Percentiles rank a stretch among this genome's conserved stretches.
These are phyloP conservation scores for Candida oleophila DNA, from an alignment of 805 yeast species.

Conservation along the genomic window DNA sequence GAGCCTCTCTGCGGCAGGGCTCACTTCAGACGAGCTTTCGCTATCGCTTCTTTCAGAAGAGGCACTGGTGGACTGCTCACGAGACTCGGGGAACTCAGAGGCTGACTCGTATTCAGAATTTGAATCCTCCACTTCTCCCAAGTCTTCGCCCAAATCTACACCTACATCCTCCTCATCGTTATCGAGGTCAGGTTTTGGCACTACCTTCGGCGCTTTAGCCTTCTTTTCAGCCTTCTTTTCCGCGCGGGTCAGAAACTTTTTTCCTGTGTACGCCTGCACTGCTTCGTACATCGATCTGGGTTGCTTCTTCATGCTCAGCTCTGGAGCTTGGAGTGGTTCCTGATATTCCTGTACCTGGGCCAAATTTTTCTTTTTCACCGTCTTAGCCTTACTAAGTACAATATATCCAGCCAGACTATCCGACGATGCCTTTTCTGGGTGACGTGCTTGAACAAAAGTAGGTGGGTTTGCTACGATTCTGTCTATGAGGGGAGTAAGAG, in stretches of 20 bases:
- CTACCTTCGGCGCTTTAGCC: slow-evolving; percentile 12
- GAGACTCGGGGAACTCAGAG: slow-evolving; percentile 22
- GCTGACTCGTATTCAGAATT: slow-evolving; percentile 32
- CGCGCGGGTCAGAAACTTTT: slow-evolving; percentile 49
- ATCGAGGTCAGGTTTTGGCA: not conserved
- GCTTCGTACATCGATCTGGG: slow-evolving; percentile 59
- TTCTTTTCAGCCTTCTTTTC: slow-evolving; percentile 34
- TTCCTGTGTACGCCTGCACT: slow-evolving; percentile 56
- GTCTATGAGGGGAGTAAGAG: slow-evolving; percentile 57
- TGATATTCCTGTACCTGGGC: not conserved
- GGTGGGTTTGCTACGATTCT: slow-evolving; percentile 61
- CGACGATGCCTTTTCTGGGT: slow-evolving; percentile 45
- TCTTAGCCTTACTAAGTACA: slow-evolving; percentile 24
- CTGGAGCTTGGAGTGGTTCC: not conserved
- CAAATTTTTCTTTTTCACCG: slow-evolving; percentile 8
- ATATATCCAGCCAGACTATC: slow-evolving; percentile 51
- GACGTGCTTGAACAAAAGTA: slow-evolving; percentile 60
- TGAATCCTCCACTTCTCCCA: slow-evolving; percentile 10
- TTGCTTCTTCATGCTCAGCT: slow-evolving; percentile 15
- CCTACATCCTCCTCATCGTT: slow-evolving; percentile 3
- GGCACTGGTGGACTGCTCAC: slow-evolving; percentile 1
- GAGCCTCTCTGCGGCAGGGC: too few relatives aligned
- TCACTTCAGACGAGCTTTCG: too few relatives aligned
- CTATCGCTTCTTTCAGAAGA: too few relatives aligned
- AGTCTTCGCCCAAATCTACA: slow-evolving; percentile 13